Conservation (phyloP, 176 grass and related monocot genomes). For the Dendrocalamus sinicus region DNA sequence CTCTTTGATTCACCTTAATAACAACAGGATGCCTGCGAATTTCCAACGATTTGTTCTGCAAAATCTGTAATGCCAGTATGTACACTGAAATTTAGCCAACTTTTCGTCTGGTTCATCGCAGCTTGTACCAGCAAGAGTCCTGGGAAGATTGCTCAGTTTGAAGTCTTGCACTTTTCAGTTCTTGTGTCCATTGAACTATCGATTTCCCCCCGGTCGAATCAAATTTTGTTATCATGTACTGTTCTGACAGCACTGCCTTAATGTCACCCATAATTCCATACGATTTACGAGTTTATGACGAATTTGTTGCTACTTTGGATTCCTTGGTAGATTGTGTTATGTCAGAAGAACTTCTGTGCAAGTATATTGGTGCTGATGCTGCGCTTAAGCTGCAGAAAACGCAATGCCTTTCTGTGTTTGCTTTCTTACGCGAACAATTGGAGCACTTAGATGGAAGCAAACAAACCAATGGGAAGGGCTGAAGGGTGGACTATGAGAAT, state of each 20-base stretch:
- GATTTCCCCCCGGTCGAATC: background rate
- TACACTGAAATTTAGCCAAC: conserved; percentile 18
- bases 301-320: background rate
- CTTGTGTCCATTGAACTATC: background rate
- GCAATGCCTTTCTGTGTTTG: background rate
- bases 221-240: background rate
- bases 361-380: background rate
- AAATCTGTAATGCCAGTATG: conserved; percentile 24
- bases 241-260: conserved; percentile 1
- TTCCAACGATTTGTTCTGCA: background rate
- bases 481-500: no score
- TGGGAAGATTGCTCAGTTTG: background rate
- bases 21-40: conserved; percentile 18
- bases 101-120: background rate
- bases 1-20: conserved; percentile 37
- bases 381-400: background rate
- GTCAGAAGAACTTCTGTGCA: background rate
- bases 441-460: background rate
- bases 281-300: background rate
- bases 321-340: background rate
- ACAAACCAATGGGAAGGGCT: background rate
- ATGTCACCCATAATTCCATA: background rate
- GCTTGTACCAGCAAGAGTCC: background rate
- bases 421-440: background rate
- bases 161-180: conserved; percentile 19